Evolutionary conservation across 257 asterid species (phyloP).

Genomic region (Eucommia ulmoides): DNA sequence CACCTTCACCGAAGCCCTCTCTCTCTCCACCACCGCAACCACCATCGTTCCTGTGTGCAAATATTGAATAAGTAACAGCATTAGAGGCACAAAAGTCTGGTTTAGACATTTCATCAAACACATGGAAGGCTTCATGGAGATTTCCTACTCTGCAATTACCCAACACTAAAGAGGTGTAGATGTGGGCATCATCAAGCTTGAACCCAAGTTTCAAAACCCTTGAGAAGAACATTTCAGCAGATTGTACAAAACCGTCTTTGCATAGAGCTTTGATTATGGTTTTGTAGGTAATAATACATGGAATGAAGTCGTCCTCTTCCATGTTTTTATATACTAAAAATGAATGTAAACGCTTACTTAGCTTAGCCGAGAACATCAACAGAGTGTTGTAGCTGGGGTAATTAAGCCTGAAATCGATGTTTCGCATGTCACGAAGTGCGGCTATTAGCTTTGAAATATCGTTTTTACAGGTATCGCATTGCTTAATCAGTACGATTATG

Average conservation of each 20-base stretch:
- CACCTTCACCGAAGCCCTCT: too few species aligned
- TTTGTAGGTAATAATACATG: slow-evolving; percentile 27
- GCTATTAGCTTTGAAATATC: too few species aligned
- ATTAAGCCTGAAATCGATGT: slow-evolving; percentile 24
- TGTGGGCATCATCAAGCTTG: slow-evolving; percentile 22
- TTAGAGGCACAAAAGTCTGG: slow-evolving; percentile 27
- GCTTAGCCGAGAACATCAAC: slow-evolving; percentile 26
- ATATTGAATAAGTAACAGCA: slow-evolving; percentile 27
- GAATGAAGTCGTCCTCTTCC: slow-evolving; percentile 27
- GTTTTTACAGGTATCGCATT: too few species aligned
- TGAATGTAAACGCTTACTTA: slow-evolving; percentile 23
- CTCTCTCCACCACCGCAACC: too few species aligned
- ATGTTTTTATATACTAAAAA: slow-evolving; percentile 25
- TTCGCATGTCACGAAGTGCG: slow-evolving; percentile 22
- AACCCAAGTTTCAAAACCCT: slow-evolving; percentile 24
- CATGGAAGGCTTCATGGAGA: slow-evolving; percentile 23
- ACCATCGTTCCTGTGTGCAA: slow-evolving; percentile 30
- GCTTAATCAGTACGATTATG: too few species aligned
- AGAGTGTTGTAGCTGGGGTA: slow-evolving; percentile 36
- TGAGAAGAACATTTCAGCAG: slow-evolving; percentile 32
- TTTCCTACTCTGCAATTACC: slow-evolving; percentile 30
- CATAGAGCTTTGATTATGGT: slow-evolving; percentile 31
- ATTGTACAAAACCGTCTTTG: slow-evolving; percentile 27
- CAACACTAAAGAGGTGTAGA: slow-evolving; percentile 28
- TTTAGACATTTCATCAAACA: slow-evolving; percentile 36